Evolutionary conservation across 192 early-diverging fungal genomes (phyloP).

Genomic region (Mycoemilia scoparia): DNA sequence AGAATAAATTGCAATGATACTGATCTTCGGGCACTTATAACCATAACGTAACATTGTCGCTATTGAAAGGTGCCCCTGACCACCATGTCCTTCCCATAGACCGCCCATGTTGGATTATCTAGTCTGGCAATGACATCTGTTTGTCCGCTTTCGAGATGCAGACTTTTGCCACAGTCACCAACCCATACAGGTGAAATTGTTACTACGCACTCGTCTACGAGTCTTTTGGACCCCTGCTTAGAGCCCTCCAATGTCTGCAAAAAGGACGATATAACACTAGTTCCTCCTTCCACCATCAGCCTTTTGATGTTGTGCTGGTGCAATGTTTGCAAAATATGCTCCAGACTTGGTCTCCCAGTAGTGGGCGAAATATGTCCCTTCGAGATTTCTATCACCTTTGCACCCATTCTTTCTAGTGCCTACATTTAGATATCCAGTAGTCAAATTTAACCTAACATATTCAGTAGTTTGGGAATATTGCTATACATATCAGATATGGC

Average conservation of each 20-base stretch:
- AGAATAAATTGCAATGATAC: too few species aligned
- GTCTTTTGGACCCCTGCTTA: constrained; percentile 13
- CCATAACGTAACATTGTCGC: too few species aligned
- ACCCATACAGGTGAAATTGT: constrained; percentile 56
- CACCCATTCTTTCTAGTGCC: constrained; percentile 39
- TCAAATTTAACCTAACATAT: too few species aligned
- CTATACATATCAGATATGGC: background rate
- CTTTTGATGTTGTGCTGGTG: constrained; percentile 17
- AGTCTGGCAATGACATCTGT: too few species aligned
- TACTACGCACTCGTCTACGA: constrained; percentile 22
- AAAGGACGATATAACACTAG: constrained; percentile 48
- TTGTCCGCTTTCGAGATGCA: too few species aligned
- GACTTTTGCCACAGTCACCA: constrained; percentile 40
- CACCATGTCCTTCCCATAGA: too few species aligned
- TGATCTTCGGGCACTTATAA: too few species aligned
- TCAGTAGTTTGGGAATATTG: too few species aligned
- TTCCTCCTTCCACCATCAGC: constrained; percentile 86
- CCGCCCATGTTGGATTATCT: too few species aligned
- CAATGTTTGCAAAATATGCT: constrained; percentile 7
- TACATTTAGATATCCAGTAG: constrained; percentile 2
- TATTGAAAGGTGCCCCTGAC: too few species aligned
- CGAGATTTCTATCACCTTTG: constrained; percentile 27
- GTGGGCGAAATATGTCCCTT: background rate
- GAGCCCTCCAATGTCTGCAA: constrained; percentile 17
- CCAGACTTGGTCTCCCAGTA: constrained; percentile 3